These are phyloP conservation scores for Holtermannia corniformis DNA, from an alignment of 768 basidiomycete genomes.

Conservation along the genomic window DNA sequence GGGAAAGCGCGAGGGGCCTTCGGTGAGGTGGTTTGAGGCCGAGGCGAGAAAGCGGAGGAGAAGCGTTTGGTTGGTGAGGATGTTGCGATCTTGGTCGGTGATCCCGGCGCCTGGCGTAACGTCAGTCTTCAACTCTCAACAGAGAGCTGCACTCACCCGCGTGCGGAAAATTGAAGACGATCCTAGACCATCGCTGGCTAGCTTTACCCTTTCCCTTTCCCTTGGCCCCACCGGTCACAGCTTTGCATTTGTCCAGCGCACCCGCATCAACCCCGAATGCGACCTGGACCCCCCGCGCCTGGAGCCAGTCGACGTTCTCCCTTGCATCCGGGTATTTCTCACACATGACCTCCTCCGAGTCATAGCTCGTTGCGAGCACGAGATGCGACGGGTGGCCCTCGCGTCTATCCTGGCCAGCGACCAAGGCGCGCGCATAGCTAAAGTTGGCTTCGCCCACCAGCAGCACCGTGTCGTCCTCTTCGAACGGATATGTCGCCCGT, in stretches of 20 bases:
- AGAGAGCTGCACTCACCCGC: conserved; percentile 53
- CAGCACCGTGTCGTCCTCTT: conserved; percentile 40
- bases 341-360: conserved; percentile 63
- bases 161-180: conserved; percentile 96
- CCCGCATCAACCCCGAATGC: conserved; percentile 81
- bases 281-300: conserved; percentile 56
- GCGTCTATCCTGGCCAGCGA: conserved; percentile 37
- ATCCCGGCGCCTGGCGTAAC: conserved; percentile 52
- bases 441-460: conserved; percentile 90
- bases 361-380: conserved; percentile 76
- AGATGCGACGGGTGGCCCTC: conserved; percentile 53
- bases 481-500: conserved; percentile 18
- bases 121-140: not conserved
- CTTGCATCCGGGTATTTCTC: conserved; percentile 66
- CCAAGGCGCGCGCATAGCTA: conserved; percentile 71
- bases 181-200: conserved; percentile 54
- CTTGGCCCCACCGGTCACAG: conserved; percentile 49
- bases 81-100: conserved; percentile 85
- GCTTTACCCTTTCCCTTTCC: conserved; percentile 2
- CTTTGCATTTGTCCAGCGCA: conserved; percentile 52
- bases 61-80: conserved; percentile 75
- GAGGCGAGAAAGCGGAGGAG: conserved; percentile 73
- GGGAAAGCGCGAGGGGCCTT: conserved; percentile 50
- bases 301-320: conserved; percentile 52
- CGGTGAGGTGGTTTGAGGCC: conserved; percentile 52